phyloP scores from a whole-genome alignment of 352 stramenopile genomes.

The Phytophthora syringae region DNA sequence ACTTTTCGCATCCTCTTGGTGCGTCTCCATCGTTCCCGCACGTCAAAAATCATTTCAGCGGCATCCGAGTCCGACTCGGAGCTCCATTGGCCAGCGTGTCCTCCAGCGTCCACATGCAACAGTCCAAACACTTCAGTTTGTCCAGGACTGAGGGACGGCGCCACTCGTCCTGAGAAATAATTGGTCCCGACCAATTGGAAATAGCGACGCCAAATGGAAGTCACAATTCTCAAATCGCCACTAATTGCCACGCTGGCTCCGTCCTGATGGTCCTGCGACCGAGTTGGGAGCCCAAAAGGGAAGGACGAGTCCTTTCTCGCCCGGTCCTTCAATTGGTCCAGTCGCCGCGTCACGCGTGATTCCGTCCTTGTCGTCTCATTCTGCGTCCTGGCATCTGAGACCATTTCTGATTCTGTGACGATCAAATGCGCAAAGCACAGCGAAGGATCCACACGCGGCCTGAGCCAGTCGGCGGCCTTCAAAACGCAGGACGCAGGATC shows the following conservation, averaged over 20 bases:
- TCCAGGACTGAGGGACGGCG: conserved; percentile 55
- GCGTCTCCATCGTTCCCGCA: conserved; percentile 69
- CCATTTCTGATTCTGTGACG: conserved; percentile 22
- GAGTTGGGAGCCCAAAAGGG: conserved; percentile 50
- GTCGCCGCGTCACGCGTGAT: conserved; percentile 32
- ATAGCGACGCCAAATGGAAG: conserved; percentile 48
- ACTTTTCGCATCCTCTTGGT: conserved; percentile 65
- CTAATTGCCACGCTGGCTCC: conserved; percentile 25
- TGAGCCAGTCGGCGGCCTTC: conserved; percentile 51
- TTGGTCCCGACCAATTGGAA: conserved; percentile 69
- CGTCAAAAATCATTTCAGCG: conserved; percentile 65
- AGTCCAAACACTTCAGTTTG: conserved; percentile 63
- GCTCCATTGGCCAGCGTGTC: conserved; percentile 7
- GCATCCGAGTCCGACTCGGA: conserved; percentile 40
- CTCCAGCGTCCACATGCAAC: conserved; percentile 54
- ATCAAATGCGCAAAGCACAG: conserved; percentile 62
- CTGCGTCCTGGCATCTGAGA: conserved; percentile 4
- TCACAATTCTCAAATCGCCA: conserved; percentile 57
- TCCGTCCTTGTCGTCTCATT: conserved; percentile 11
- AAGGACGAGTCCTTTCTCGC: conserved; percentile 51
- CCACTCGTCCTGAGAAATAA: conserved; percentile 60
- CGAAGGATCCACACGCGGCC: conserved; percentile 44
- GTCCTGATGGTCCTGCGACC: conserved; percentile 20
- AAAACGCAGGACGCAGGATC: conserved; percentile 50
- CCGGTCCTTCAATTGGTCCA: conserved; percentile 39